Evolutionary conservation across 2,329 filamentous ascomycete species (phyloP), one percentile per base, ranked within the genome.

Genomic region (Aureobasidium mangrovei): DNA sequence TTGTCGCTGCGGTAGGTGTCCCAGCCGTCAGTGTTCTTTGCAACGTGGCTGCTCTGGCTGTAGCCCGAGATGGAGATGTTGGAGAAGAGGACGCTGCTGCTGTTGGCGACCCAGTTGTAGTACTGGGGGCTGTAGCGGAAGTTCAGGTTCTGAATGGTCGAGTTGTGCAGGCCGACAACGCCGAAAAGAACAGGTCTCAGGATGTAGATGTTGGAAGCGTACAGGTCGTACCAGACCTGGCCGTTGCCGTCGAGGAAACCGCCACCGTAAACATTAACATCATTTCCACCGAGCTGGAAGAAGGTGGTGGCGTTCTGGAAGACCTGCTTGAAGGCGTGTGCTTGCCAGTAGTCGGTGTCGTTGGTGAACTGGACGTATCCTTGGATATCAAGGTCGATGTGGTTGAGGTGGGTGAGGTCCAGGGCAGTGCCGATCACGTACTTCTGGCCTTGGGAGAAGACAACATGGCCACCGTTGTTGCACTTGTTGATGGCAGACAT

Each of bases 241-340:
- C 81, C 82, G 55, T 81, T 83, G 12, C 84, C 84, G 61, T 86
- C 77, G 7, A 85, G 67, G 7, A 74, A 80, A 41, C 81, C 80
- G 12, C 78, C 80, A 0, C 84, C 85, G 57, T 84, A 87, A 43
- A 88, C 76, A 56, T 85, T 83, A 8, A 88, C 79, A 66, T 80
- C 82, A 24, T 76, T 70, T 31, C 84, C 84, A 39, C 83, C 83
- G 36, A 84, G 74, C 63, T 82, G 77, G 74, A 83, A 86, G 72
- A 86, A 85, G 1, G 80, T 80, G 0, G 80, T 82, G 4, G 78
- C 77, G 58, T 85, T 85, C 61, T 87, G 84, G 69, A 80, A 88
- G 4, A 70, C 72, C 28, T 83, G 81, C 54, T 77, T 76, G 73
- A 86, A 86, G 40, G 76, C 74, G 61, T 85, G 76, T 7, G 73